Evolutionary conservation across 176 grass and related monocot species (phyloP).

Genomic region (Lolium multiflorum): DNA sequence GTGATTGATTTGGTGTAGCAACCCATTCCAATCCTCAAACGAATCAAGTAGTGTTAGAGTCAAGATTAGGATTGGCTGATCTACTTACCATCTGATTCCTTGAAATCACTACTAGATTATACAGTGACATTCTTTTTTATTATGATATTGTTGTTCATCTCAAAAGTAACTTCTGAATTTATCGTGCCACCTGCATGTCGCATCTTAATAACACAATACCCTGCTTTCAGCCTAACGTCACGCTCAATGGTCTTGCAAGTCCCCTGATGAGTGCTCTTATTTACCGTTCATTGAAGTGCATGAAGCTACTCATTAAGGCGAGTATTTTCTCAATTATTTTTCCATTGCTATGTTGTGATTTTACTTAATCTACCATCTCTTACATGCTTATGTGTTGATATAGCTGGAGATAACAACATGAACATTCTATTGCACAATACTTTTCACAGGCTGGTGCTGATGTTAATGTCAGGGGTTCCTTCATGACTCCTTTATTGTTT

Average conservation of each 20-base stretch:
- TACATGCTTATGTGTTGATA: not conserved
- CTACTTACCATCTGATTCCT: not conserved
- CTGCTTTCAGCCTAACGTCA: conserved; percentile 50
- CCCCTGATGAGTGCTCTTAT: conserved; percentile 29
- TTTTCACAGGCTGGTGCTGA: conserved; percentile 56
- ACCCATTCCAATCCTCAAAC: not conserved
- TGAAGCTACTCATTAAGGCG: conserved; percentile 54
- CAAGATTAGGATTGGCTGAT: not conserved
- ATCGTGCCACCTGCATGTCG: not conserved
- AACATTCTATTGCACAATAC: conserved; percentile 14
- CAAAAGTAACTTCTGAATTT: not conserved
- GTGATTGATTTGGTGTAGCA: not conserved
- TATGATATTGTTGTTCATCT: not conserved
- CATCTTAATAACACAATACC: conserved; percentile 5
- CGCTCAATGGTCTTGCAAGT: not conserved
- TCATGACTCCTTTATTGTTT: conserved; percentile 18
- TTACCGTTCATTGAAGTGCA: conserved; percentile 47
- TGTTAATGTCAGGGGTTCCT: conserved; percentile 27
- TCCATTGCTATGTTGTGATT: not conserved
- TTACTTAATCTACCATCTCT: not conserved
- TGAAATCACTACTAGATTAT: not conserved
- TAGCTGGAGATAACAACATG: not conserved
- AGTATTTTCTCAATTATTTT: conserved; percentile 22
- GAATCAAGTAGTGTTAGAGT: not conserved
- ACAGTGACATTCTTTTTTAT: not conserved